Percentiles rank a stretch among this genome's conserved stretches.
Conservation (phyloP, 345 rosid species). For the Eucalyptus regnans region DNA sequence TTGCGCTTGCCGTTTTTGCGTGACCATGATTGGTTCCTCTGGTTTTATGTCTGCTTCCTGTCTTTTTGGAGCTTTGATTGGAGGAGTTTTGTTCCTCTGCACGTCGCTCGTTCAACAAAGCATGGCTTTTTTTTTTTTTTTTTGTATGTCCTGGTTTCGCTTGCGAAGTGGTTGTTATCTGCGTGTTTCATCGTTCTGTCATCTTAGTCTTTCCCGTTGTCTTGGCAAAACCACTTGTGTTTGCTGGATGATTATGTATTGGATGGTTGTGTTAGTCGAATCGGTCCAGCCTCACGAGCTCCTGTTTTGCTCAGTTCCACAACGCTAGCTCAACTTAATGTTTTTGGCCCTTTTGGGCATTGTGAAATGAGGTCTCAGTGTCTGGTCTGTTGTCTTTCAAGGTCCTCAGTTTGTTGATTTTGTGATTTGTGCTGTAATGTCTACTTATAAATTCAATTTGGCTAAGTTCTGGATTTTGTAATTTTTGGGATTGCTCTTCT, state of each 20-base stretch:
- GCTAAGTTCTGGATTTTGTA: not conserved
- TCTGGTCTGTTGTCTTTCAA: not conserved
- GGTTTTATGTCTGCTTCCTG: not conserved
- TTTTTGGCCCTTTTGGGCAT: not conserved
- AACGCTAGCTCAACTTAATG: not conserved
- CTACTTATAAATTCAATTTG: not conserved
- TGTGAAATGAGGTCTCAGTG: not conserved
- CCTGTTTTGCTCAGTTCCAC: not conserved
- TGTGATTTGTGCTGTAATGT: not conserved
- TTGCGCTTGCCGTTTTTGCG: not conserved
- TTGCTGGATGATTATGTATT: not conserved
- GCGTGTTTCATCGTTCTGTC: not conserved
- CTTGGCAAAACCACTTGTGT: not conserved
- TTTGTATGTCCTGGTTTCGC: not conserved
- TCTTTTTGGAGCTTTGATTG: not conserved
- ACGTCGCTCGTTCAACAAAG: not conserved
- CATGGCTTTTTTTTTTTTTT: not conserved
- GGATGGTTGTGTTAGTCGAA: not conserved
- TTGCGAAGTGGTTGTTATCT: not conserved
- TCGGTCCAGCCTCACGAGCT: not conserved
- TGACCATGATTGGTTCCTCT: not conserved
- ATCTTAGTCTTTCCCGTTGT: not conserved
- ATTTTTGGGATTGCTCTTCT: not conserved
- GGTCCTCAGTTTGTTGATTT: not conserved
- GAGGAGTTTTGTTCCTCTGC: not conserved